phyloP scores from a whole-genome alignment of 345 rosid genomes.

The Camelina laxa region DNA sequence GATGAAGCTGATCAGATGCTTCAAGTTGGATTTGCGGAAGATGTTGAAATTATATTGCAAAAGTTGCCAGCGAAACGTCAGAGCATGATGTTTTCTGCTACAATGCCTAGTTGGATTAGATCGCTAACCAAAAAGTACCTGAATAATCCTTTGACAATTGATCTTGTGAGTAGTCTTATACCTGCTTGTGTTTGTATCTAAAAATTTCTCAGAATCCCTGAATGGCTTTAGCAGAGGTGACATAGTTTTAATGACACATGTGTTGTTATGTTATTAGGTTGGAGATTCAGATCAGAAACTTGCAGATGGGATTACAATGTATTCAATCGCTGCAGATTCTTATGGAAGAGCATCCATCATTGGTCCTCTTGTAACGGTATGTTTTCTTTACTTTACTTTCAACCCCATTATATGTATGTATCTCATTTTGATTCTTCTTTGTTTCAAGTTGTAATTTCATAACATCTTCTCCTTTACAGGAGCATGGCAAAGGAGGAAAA shows the following conservation, averaged over 20 bases:
- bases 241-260: neutral
- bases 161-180: constrained; percentile 69
- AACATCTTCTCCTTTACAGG: constrained; percentile 31
- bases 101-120: constrained; percentile 92
- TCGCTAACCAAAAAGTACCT: constrained; percentile 73
- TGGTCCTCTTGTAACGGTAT: constrained; percentile 83
- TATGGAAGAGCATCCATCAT: constrained; percentile 73
- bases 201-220: neutral
- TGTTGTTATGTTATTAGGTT: constrained; percentile 53
- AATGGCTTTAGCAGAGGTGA: neutral
- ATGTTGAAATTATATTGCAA: constrained; percentile 74
- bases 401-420: neutral
- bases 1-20: constrained; percentile 99
- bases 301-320: constrained; percentile 92
- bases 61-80: constrained; percentile 79
- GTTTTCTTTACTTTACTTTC: constrained; percentile 30
- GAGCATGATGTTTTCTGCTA: constrained; percentile 94
- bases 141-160: constrained; percentile 77
- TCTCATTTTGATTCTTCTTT: neutral
- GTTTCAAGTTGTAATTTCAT: constrained; percentile 5
- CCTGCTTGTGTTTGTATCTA: constrained; percentile 7
- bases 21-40: constrained; percentile 93
- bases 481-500: constrained; percentile 74
- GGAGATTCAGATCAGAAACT: constrained; percentile 95
- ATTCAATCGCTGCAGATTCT: constrained; percentile 63